phyloP scores from a whole-genome alignment of 2,329 filamentous ascomycete genomes.

The Botrytis deweyae region DNA sequence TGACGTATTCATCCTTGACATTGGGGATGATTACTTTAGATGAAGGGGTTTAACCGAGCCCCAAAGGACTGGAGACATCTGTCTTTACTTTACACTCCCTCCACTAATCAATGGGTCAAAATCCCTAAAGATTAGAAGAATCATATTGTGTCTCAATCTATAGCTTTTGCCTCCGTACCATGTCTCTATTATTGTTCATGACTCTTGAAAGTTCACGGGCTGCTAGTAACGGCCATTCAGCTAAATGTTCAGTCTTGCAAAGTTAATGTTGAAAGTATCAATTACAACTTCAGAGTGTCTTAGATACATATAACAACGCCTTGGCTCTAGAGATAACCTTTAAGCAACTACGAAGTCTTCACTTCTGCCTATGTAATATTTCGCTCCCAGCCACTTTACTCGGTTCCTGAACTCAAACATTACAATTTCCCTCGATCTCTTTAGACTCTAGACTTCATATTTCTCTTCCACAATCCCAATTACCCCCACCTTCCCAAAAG shows the following conservation, averaged over 20 bases:
- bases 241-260: neutral
- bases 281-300: neutral
- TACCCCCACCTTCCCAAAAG: conserved; percentile 14
- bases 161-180: neutral
- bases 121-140: neutral
- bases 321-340: neutral
- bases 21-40: neutral
- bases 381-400: neutral
- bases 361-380: neutral
- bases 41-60: conserved; percentile 9
- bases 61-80: neutral
- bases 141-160: neutral
- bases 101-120: neutral
- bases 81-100: neutral
- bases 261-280: neutral
- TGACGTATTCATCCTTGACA: neutral
- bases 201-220: neutral
- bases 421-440: neutral
- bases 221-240: neutral
- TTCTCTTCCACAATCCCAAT: neutral
- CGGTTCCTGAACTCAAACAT: neutral
- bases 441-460: neutral
- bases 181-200: neutral
- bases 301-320: fast-evolving
- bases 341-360: neutral